phyloP scores from a whole-genome alignment of 148 eudicot species.

The Talinum fruticosum region DNA sequence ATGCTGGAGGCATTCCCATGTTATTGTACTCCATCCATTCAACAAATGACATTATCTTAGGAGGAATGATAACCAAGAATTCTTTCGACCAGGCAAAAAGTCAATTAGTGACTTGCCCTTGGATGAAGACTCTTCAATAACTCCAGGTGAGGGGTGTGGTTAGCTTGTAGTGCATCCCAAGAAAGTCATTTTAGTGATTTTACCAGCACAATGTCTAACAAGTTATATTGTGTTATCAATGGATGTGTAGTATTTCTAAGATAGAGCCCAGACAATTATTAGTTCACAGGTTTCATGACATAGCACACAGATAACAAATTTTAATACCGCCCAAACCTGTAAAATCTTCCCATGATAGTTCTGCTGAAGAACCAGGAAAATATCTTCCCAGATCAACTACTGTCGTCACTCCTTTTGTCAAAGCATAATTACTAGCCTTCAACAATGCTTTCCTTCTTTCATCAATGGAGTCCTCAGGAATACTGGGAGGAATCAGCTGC shows the following conservation, averaged over 20 bases:
- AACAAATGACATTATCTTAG: neutral
- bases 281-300: neutral
- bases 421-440: constrained; percentile 73
- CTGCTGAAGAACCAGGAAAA: constrained; percentile 70
- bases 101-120: neutral
- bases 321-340: constrained; percentile 46
- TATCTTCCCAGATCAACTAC: constrained; percentile 95
- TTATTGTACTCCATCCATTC: neutral
- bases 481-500: constrained; percentile 51
- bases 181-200: neutral
- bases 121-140: neutral
- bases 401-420: constrained; percentile 86
- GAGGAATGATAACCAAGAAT: neutral
- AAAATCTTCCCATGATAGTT: constrained; percentile 83
- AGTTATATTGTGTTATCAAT: neutral
- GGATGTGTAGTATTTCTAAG: neutral
- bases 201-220: no score
- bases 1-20: neutral
- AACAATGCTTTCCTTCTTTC: constrained; percentile 79
- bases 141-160: neutral
- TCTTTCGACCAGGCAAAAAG: neutral
- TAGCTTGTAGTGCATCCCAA: neutral
- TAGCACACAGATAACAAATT: neutral
- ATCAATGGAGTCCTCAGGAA: constrained; percentile 67
- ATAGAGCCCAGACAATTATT: neutral